A percentile compares a stretch with the other conserved stretches of the same genome.
phyloP scores from a whole-genome alignment of 2,329 filamentous ascomycete species.

The Hypoxylon sp. region DNA sequence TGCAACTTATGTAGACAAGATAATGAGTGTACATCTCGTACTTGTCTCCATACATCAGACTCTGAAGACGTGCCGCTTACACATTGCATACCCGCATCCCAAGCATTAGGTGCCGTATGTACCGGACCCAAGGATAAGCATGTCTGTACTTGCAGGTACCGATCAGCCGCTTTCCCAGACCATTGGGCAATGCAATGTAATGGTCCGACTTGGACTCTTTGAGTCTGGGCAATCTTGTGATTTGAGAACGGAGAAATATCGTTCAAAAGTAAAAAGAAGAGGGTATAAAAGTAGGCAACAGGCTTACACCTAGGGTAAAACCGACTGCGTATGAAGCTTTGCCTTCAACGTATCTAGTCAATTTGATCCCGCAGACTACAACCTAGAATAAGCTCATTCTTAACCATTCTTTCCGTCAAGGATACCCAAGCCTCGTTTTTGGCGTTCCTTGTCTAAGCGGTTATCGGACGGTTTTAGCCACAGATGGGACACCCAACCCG shows the following conservation, averaged over 20 bases:
- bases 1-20: constrained; percentile 10
- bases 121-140: constrained; percentile 37
- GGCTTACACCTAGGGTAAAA: constrained; percentile 16
- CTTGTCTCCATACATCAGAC: constrained; percentile 22
- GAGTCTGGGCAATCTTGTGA: constrained; percentile 19
- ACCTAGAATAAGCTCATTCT: constrained; percentile 16
- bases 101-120: constrained; percentile 36
- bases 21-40: not conserved
- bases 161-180: constrained; percentile 36
- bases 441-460: constrained; percentile 17
- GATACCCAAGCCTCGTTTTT: constrained; percentile 35
- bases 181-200: constrained; percentile 36
- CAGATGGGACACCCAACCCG: constrained; percentile 14
- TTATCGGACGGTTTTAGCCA: constrained; percentile 23
- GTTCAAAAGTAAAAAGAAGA: constrained; percentile 13
- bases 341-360: constrained; percentile 15
- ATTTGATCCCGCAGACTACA: constrained; percentile 4
- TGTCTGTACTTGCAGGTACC: constrained; percentile 39
- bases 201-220: constrained; percentile 13
- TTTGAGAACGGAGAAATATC: constrained; percentile 30
- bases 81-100: constrained; percentile 43
- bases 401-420: constrained; percentile 13
- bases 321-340: constrained; percentile 25
- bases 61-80: constrained; percentile 31
- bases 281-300: constrained; percentile 2